These are phyloP conservation scores for Plasmodium fragile DNA, from an alignment of 169 alveolate species.

Conservation along the genomic window DNA sequence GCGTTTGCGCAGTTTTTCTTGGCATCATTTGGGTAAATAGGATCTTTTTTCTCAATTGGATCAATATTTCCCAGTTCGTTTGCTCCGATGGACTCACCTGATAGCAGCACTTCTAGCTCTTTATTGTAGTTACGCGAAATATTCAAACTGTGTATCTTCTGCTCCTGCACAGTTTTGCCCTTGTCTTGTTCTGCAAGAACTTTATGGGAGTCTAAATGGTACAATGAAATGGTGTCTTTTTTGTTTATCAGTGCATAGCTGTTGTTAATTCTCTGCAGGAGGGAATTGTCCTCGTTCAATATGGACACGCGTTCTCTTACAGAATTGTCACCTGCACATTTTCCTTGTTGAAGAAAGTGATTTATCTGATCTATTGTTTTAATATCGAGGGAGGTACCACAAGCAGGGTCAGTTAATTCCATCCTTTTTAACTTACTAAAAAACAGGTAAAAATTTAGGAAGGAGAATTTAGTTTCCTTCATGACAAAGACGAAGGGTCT, in stretches of 20 bases:
- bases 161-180: constrained; percentile 1
- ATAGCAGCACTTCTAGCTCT: constrained; percentile 48
- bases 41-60: background rate
- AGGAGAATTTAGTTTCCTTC: constrained; percentile 71
- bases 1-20: background rate
- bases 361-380: constrained; percentile 42
- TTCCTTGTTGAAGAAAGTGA: background rate
- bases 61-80: background rate
- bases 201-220: constrained; percentile 14
- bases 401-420: background rate
- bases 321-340: background rate
- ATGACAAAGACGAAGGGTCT: constrained; percentile 71
- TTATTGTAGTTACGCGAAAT: constrained; percentile 36
- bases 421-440: constrained; percentile 42
- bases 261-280: background rate
- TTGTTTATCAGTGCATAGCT: constrained; percentile 45
- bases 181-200: constrained; percentile 14
- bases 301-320: background rate
- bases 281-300: background rate
- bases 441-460: constrained; percentile 56
- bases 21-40: background rate
- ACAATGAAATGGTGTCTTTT: constrained; percentile 4
- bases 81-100: background rate
- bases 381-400: background rate
- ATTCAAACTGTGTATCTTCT: constrained; percentile 6